Evolutionary conservation across 2,329 filamentous ascomycete species (phyloP), one percentile per base, ranked within the genome.

Genomic region (Mariannaea elegans): DNA sequence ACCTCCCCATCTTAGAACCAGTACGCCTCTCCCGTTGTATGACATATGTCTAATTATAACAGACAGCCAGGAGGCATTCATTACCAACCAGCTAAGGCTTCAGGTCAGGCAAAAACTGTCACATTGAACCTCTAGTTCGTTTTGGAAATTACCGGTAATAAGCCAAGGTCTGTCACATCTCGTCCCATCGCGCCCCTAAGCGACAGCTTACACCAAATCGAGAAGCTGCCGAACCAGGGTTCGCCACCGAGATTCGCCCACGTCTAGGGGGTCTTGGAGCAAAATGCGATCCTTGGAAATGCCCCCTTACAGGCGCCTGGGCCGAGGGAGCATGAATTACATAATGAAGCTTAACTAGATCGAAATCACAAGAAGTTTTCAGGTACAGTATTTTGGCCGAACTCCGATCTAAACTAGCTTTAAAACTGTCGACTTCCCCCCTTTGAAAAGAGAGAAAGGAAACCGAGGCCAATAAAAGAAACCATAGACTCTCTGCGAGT

Each of bases 111-210:
- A 41, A 44, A 52, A 42, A 27, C 14, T 23, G 14, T 34, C 19
- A 29, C 18, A 6, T 23, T 24, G 27, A 12, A 16, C 34, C n/a
- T n/a, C n/a, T n/a, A n/a, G n/a, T n/a, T n/a, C n/a, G n/a, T n/a
- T n/a, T 36, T 27, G 56, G 56, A 41, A 54, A 59, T 54, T 54
- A 49, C 45, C 50, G 56, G 50, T 36, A 54, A 54, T 54, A 54
- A 59, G 32, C 27, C 48, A 41, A 48, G 12, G 41, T 42, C 51
- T 23, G 38, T 29, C 44, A 19, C 49, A 49, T 54, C 44, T 44
- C 44, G 41, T 52, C 23, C 41, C 21, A 58, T 48, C 27, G 44
- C 13, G 19, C 41, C n/a, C 14, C 24, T 46, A 10, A 52, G 42
- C 23, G 41, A 34, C 12, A 10, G 19, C 31, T 21, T 23, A n/a